phyloP scores from a whole-genome alignment of 2,329 filamentous ascomycete species.

The Neofusicoccum parvum region DNA sequence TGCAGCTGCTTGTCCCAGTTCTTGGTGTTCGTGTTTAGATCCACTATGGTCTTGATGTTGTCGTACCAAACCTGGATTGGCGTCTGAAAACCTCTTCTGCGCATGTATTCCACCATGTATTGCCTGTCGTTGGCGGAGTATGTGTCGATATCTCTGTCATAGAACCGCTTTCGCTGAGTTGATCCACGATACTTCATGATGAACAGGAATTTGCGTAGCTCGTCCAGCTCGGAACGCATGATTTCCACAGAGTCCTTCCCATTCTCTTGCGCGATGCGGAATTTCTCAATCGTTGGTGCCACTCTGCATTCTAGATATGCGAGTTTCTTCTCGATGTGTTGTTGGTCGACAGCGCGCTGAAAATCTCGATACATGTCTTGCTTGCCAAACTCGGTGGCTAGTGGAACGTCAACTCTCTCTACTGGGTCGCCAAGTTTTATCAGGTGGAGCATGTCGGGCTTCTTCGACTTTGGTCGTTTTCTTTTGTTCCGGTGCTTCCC shows the following conservation, averaged over 20 bases:
- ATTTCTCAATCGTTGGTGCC: conserved; percentile 26
- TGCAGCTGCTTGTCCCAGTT: conserved; percentile 32
- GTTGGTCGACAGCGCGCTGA: conserved; percentile 24
- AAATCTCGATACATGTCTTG: conserved; percentile 36
- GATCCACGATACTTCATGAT: conserved; percentile 49
- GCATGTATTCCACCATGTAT: conserved; percentile 35
- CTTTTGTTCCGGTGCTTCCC: not conserved
- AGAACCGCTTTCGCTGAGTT: conserved; percentile 39
- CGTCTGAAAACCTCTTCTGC: conserved; percentile 28
- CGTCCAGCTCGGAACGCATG: conserved; percentile 37
- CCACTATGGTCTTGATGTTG: conserved; percentile 36
- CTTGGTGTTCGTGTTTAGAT: conserved; percentile 33
- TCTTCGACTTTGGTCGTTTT: not conserved
- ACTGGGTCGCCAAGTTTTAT: not conserved
- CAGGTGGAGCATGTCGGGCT: not conserved
- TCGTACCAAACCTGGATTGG: conserved; percentile 41
- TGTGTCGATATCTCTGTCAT: conserved; percentile 31
- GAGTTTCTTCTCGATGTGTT: conserved; percentile 33
- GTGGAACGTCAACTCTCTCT: conserved; percentile 24
- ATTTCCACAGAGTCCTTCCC: conserved; percentile 32
- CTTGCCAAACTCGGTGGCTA: conserved; percentile 32
- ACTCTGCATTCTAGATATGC: conserved; percentile 30
- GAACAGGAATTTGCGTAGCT: conserved; percentile 50
- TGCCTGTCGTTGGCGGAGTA: conserved; percentile 38
- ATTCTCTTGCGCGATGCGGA: conserved; percentile 27